Conservation (phyloP, 164 flowering plant genomes). For the Macadamia tetraphylla region DNA sequence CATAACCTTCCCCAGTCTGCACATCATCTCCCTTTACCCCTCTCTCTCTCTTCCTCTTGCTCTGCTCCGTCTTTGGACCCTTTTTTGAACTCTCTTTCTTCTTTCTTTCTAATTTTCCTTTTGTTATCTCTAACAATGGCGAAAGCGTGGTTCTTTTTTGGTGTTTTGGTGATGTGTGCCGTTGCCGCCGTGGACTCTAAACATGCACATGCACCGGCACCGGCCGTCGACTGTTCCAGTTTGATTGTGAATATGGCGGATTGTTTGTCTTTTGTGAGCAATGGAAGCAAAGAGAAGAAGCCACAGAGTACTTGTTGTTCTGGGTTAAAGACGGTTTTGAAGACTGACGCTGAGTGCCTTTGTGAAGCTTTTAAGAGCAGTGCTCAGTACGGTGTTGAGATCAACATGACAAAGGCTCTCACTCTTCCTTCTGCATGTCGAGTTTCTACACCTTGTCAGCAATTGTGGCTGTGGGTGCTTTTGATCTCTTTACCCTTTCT, state of each 20-base stretch:
- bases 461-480: conserved; percentile 42
- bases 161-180: conserved; percentile 14
- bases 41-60: too few relatives aligned
- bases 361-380: conserved; percentile 57
- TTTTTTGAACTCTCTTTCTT: too few relatives aligned
- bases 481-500: too few relatives aligned
- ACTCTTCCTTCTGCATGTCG: conserved; percentile 62
- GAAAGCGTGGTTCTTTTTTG: not conserved
- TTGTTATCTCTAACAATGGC: conserved; percentile 4
- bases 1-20: too few relatives aligned
- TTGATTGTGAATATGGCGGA: conserved; percentile 52
- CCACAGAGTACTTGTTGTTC: conserved; percentile 60
- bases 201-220: conserved; percentile 26
- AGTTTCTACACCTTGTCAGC: conserved; percentile 44
- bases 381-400: conserved; percentile 43
- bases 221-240: conserved; percentile 54
- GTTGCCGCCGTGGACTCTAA: not conserved
- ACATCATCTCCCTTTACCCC: too few relatives aligned
- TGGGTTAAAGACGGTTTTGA: conserved; percentile 61
- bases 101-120: too few relatives aligned
- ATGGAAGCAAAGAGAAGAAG: conserved; percentile 41
- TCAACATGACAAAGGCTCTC: conserved; percentile 53
- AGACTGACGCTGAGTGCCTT: conserved; percentile 45
- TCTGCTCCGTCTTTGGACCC: too few relatives aligned
- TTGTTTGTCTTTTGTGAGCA: conserved; percentile 50